These are phyloP conservation scores for Globisporangium polare DNA, from an alignment of 352 stramenopile species.

Conservation along the genomic window DNA sequence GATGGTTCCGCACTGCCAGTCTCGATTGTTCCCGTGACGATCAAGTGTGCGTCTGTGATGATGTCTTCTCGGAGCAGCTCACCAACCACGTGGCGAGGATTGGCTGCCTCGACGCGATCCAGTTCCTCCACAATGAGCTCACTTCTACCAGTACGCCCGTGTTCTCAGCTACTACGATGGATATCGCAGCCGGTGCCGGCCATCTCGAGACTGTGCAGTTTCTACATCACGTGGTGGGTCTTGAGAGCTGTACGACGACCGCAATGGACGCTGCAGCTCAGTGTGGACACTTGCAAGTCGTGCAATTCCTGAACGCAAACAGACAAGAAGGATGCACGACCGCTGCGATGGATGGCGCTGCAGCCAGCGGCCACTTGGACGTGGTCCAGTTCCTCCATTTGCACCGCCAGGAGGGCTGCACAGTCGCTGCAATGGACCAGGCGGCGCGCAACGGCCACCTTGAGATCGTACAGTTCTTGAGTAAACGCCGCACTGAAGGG, in stretches of 20 bases:
- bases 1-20: background rate
- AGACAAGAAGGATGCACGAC: background rate
- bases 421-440: background rate
- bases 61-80: background rate
- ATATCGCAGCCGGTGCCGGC: background rate
- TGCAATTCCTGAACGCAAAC: background rate
- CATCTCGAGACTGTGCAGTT: constrained; percentile 2
- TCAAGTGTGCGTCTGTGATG: background rate
- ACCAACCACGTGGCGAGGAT: background rate
- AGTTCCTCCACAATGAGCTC: constrained; percentile 4
- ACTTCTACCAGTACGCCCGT: background rate
- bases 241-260: background rate
- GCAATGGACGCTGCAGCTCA: constrained; percentile 1
- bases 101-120: background rate
- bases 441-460: constrained; percentile 3
- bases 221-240: background rate
- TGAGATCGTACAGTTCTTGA: background rate
- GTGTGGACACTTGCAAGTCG: background rate
- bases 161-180: constrained; percentile 2
- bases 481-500: background rate
- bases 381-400: constrained; percentile 5
- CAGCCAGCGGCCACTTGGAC: background rate
- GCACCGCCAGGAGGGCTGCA: background rate
- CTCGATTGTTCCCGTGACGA: background rate
- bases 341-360: constrained; percentile 2